These are phyloP conservation scores for Porphyrellus cyaneotinctus DNA, from an alignment of 768 basidiomycete genomes.

Conservation along the genomic window DNA sequence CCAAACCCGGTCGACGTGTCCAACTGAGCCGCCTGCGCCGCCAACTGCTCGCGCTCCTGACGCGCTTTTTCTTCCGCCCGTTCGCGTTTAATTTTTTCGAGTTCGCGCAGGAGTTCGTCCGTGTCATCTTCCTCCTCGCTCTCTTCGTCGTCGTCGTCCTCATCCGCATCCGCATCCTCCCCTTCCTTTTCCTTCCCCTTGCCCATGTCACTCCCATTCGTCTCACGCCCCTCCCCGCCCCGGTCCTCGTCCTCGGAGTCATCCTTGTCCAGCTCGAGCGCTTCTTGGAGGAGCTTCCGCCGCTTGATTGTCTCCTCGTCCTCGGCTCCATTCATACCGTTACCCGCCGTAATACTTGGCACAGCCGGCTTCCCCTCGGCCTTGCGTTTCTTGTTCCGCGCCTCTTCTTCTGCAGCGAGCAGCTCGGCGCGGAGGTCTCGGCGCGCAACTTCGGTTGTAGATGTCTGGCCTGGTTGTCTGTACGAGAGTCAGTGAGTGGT, in stretches of 20 bases:
- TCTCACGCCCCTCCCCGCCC: conserved; percentile 28
- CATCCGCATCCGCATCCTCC: conserved; percentile 37
- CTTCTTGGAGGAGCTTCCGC: conserved; percentile 83
- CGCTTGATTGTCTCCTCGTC: conserved; percentile 74
- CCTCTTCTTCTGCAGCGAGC: conserved; percentile 80
- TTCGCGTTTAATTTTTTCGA: conserved; percentile 98
- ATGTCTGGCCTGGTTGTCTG: conserved; percentile 90
- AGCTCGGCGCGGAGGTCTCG: conserved; percentile 83
- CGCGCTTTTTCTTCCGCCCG: conserved; percentile 89
- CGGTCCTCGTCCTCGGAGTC: conserved; percentile 63
- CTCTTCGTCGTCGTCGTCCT: conserved; percentile 44
- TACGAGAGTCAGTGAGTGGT: background rate
- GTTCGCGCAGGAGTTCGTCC: conserved; percentile 87
- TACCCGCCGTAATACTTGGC: conserved; percentile 22
- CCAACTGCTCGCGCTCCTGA: conserved; percentile 72
- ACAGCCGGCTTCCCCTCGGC: conserved; percentile 62
- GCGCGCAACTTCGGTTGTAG: conserved; percentile 67
- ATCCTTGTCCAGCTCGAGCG: conserved; percentile 84
- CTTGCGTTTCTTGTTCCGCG: conserved; percentile 86
- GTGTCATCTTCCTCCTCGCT: conserved; percentile 62
- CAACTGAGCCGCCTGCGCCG: conserved; percentile 57
- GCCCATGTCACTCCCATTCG: conserved; percentile 19
- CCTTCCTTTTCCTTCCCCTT: conserved; percentile 33
- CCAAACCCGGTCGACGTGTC: conserved; percentile 56
- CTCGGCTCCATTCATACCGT: conserved; percentile 44